Evolutionary conservation across 148 eudicot genomes (phyloP).

Genomic region (Camellia granthamiana): DNA sequence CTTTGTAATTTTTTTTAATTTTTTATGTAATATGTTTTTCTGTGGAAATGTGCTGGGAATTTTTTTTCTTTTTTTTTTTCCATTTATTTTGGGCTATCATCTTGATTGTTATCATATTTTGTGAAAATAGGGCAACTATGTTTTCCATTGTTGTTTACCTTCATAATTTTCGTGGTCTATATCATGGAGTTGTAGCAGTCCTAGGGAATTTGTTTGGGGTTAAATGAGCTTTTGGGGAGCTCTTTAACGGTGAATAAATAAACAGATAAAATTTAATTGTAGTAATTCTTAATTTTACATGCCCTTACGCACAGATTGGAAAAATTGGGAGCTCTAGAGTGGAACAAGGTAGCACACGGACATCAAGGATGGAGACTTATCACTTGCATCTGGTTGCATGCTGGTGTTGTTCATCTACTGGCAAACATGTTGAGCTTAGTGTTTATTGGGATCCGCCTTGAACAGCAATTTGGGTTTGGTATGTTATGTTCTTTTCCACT

Average conservation of each 20-base stretch:
- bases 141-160: too few species aligned
- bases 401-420: slow-evolving; percentile 82
- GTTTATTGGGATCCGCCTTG: slow-evolving; percentile 90
- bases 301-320: slow-evolving; percentile 47
- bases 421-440: slow-evolving; percentile 89
- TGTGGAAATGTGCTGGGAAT: background rate
- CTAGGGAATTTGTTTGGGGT: background rate
- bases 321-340: slow-evolving; percentile 73
- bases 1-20: too few species aligned
- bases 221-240: background rate
- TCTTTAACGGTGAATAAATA: background rate
- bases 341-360: slow-evolving; percentile 63
- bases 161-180: background rate
- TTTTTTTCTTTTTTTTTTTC: background rate
- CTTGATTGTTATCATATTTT: background rate
- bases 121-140: background rate
- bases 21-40: too few species aligned
- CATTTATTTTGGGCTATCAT: background rate
- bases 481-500: slow-evolving; percentile 16
- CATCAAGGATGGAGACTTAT: slow-evolving; percentile 88
- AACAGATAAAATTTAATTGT: background rate
- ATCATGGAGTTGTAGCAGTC: background rate
- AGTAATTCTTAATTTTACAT: background rate
- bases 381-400: slow-evolving; percentile 89
- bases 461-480: slow-evolving; percentile 95